Base-by-base conservation (phyloP, 2,329 filamentous ascomycete species). In the Colletotrichum godetiae region DNA sequence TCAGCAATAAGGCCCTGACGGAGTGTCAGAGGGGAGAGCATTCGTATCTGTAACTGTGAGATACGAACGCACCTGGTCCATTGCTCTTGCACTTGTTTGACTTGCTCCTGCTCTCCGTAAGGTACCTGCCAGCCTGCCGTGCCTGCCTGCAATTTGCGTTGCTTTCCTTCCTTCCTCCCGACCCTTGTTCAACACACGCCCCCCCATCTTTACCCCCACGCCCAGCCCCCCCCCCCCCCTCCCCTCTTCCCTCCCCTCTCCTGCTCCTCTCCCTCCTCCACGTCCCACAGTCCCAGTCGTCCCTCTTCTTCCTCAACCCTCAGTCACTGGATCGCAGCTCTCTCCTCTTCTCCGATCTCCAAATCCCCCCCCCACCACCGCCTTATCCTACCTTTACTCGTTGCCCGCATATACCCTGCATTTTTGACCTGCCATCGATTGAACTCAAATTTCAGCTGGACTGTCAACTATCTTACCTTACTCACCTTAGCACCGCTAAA, bases 281-380 rank as follows among this genome's bases (percentile, higher is more conserved):
- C 12, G 35, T 42, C 37, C 35, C 37, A 42, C 37, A 15, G 37
- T 42, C 7, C 37, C 37, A 42, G 8, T 52, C n/a, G 8, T 52
- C n/a, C 19, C 15, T 22, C 11, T 22, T 35, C 37, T 31, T 24
- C 31, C 67, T 62, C 55, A 37, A 37, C 19, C 49, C 57, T 68
- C 19, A 49, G 57, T 22, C 24, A 27, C 42, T 33, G 42, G 46
- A 35, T 15, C 42, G 19, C 42, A 49, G 42, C 10, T n/a, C 24
- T 63, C n/a, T 63, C n/a, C 67, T 56, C 49, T 46, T 63, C 67
- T 55, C 56, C 68, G 55, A 71, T 53, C 61, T 31, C 42, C 42
- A 29, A 59, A 67, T 33, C 66, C 68, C 31, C 63, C 63, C 33
- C 8, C 46, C 46, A 31, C 52, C 49, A 49, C 64, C 46, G 35